Conservation (phyloP, 768 basidiomycete genomes). For the Mycena alexandri region DNA sequence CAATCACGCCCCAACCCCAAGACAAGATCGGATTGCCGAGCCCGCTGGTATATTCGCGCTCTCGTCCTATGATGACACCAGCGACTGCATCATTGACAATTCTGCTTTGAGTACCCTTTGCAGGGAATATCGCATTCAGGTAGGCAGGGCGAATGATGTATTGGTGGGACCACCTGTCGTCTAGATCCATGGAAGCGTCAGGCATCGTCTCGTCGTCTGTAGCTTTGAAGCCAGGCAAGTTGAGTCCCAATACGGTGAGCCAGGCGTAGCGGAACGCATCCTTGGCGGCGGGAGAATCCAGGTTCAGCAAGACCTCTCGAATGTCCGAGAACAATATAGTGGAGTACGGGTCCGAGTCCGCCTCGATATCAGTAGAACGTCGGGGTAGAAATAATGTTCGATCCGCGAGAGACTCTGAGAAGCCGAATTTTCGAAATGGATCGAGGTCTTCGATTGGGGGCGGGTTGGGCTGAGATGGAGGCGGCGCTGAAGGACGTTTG, state of each 20-base stretch:
- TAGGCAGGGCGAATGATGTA: constrained; percentile 59
- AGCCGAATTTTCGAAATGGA: constrained; percentile 77
- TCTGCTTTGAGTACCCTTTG: constrained; percentile 43
- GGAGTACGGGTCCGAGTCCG: constrained; percentile 75
- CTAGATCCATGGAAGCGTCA: constrained; percentile 55
- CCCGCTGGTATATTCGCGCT: constrained; percentile 68
- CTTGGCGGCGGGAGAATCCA: constrained; percentile 61
- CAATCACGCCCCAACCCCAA: constrained; percentile 70
- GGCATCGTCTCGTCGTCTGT: constrained; percentile 40
- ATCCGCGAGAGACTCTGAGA: constrained; percentile 67
- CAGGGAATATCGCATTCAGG: constrained; percentile 68
- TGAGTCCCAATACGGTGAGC: constrained; percentile 78
- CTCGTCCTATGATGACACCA: constrained; percentile 75
- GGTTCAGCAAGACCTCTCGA: constrained; percentile 64
- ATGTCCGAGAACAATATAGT: constrained; percentile 83
- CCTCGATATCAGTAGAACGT: constrained; percentile 64
- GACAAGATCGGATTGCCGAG: constrained; percentile 75
- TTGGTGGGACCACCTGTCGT: constrained; percentile 76
- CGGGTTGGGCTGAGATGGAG: constrained; percentile 25
- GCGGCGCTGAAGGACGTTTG: constrained; percentile 40
- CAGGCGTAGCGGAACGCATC: constrained; percentile 74
- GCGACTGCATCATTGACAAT: constrained; percentile 72
- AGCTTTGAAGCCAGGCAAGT: constrained; percentile 73
- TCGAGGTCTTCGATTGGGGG: constrained; percentile 56
- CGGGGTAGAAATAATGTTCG: constrained; percentile 58